phyloP scores from a whole-genome alignment of 805 yeast genomes.

The Brettanomyces custersianus region DNA sequence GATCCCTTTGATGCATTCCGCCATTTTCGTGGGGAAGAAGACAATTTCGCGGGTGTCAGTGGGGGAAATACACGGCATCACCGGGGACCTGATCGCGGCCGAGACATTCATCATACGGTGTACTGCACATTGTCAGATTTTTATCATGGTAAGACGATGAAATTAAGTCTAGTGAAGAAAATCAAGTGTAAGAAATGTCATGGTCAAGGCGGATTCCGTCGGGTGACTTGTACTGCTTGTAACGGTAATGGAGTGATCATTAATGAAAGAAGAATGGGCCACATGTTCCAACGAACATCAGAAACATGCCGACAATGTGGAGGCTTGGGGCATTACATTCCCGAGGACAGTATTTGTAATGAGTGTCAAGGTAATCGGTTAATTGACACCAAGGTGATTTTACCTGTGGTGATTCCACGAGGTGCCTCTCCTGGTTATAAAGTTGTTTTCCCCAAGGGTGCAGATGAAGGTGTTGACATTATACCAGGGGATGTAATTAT shows the following conservation, averaged over 20 bases:
- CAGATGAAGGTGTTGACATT: conserved; percentile 52
- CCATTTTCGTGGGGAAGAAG: neutral
- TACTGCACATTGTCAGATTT: conserved; percentile 46
- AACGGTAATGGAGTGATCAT: conserved; percentile 33
- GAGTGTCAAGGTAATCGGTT: conserved; percentile 38
- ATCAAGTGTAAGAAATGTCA: conserved; percentile 40
- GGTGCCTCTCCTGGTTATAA: conserved; percentile 48
- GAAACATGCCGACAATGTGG: conserved; percentile 36
- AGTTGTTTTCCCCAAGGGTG: conserved; percentile 47
- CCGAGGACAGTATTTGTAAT: conserved; percentile 27
- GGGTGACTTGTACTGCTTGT: conserved; percentile 29
- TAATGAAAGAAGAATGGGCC: conserved; percentile 35
- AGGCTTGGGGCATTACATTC: conserved; percentile 31
- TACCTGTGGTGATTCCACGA: conserved; percentile 44
- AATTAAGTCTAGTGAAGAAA: conserved; percentile 44
- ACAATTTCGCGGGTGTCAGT: neutral
- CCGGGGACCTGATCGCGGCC: conserved; percentile 28
- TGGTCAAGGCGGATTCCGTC: conserved; percentile 39
- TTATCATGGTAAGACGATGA: conserved; percentile 47
- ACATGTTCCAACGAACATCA: conserved; percentile 32
- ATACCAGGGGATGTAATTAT: conserved; percentile 64
- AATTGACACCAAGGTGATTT: conserved; percentile 37
- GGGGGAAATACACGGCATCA: neutral
- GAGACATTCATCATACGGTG: conserved; percentile 48
- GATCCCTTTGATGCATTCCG: neutral